Base-by-base conservation (phyloP, 495 filamentous ascomycete genomes). In the Cercophora newfieldiana region DNA sequence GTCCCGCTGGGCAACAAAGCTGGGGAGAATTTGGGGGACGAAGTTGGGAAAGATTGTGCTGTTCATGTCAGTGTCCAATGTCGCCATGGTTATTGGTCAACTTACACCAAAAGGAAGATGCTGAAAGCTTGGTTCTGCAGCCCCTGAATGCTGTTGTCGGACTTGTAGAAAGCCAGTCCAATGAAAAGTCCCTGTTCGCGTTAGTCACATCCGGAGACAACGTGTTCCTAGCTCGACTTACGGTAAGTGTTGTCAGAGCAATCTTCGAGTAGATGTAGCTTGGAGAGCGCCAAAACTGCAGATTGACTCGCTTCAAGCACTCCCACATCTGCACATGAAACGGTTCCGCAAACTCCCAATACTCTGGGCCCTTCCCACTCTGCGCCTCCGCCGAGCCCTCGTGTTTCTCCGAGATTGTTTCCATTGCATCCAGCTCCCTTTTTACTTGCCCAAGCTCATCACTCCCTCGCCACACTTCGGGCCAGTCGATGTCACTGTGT, bases 111-210 rank as follows among this genome's bases (percentile, higher is more conserved):
- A 82, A 90, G 84, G 72, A 93, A 92, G 54, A 92, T 83, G 63
- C 81, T 78, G 74, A 91, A 90, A 73, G 91, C 83, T 66, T 88
- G 86, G 68, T 90, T 90, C 69, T 90, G 88, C 55, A 91, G 82
- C 19, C 89, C 91, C 72, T 91, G 88, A 12, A 85, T 74, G 21
- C 81, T 83, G 61, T 81, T 83, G 26, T 85, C 68, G 70, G 84
- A 82, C 73, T 83, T 82, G 66, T 84, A 80, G 3, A 60, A 60
- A 19, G 83, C 71, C 19, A 82, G 64, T 33, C 83, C 78, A 19
- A 86, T 75, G 2, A 84, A 73, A 70, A 85, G 81, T 16, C 24
- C 31, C 50, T 54, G 18, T 10, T 26, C 25, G n/a, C 7, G 24
- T 62, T 8, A 49, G 37, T 14, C 10, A 4, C 18, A 16, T 16